These are phyloP conservation scores for Phyllosticta citrichinensis DNA, from an alignment of 2,329 filamentous ascomycete genomes.

Conservation along the genomic window DNA sequence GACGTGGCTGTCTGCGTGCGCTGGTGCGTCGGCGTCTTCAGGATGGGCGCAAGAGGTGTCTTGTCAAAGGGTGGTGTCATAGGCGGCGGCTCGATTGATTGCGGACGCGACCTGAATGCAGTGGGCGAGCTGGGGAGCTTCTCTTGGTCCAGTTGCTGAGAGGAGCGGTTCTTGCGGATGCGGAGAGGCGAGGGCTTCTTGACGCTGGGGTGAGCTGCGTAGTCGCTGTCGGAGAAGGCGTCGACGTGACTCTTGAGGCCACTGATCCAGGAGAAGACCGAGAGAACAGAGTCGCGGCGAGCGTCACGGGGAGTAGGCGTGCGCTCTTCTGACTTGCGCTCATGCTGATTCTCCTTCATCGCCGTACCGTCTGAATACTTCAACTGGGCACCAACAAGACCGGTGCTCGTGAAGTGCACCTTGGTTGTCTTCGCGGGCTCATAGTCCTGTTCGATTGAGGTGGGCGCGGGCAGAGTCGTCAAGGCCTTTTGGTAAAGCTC, in stretches of 20 bases:
- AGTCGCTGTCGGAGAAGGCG: neutral
- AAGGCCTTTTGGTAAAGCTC: conserved; percentile 25
- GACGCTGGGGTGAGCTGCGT: neutral
- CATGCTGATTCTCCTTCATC: neutral
- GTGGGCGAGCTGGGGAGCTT: neutral
- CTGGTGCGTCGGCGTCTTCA: neutral
- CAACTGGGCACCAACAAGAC: neutral
- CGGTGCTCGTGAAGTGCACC: neutral
- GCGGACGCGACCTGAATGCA: conserved; percentile 3
- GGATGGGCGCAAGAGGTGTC: neutral
- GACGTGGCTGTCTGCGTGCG: neutral
- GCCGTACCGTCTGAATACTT: neutral
- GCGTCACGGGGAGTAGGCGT: neutral
- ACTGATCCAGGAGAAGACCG: conserved; percentile 1
- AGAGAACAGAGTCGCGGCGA: conserved; percentile 2
- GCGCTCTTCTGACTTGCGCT: neutral
- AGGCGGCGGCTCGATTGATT: neutral
- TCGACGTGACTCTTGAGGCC: neutral
- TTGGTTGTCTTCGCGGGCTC: neutral
- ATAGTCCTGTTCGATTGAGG: neutral
- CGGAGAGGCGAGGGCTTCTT: conserved; percentile 6
- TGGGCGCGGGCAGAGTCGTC: conserved; percentile 12
- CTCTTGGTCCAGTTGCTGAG: neutral
- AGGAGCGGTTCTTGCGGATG: conserved; percentile 3
- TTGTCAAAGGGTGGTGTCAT: neutral